Evolutionary conservation across 495 filamentous ascomycete species (phyloP).

Genomic region (Annulohypoxylon stygium): DNA sequence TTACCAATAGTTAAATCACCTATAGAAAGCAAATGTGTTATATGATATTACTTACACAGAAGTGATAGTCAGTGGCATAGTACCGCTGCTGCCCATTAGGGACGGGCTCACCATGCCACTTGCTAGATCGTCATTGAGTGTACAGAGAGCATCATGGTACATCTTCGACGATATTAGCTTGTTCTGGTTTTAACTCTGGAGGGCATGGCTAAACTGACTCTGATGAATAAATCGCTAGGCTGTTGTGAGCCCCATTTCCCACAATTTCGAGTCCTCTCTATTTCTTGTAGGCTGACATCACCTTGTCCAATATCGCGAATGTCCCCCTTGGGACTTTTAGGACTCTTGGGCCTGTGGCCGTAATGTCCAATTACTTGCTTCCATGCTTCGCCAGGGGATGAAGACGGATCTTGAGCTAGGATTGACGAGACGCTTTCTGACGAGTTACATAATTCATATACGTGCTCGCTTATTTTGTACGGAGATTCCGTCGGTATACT

Average conservation of each 20-base stretch:
- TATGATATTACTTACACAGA: conserved; percentile 60
- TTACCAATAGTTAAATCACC: conserved; percentile 8
- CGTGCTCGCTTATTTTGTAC: conserved; percentile 58
- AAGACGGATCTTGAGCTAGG: conserved; percentile 65
- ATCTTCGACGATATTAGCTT: conserved; percentile 56
- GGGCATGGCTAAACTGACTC: conserved; percentile 52
- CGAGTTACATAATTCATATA: conserved; percentile 66
- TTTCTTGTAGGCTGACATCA: conserved; percentile 54
- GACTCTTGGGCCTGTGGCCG: conserved; percentile 7
- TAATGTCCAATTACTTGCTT: conserved; percentile 65
- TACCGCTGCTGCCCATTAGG: conserved; percentile 76
- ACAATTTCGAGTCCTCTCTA: conserved; percentile 68
- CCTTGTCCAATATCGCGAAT: conserved; percentile 43
- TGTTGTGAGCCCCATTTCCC: conserved; percentile 74
- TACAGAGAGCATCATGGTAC: conserved; percentile 74
- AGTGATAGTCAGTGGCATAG: conserved; percentile 76
- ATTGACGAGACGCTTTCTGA: conserved; percentile 68
- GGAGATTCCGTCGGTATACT: conserved; percentile 20
- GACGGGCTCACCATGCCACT: conserved; percentile 74
- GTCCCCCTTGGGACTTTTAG: conserved; percentile 35
- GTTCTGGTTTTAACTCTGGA: background rate
- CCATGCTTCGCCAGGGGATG: conserved; percentile 66
- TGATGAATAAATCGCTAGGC: conserved; percentile 76
- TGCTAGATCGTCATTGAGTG: conserved; percentile 68
- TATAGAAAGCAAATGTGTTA: background rate